Conservation (phyloP, 495 filamentous ascomycete genomes). For the Podospora didyma region DNA sequence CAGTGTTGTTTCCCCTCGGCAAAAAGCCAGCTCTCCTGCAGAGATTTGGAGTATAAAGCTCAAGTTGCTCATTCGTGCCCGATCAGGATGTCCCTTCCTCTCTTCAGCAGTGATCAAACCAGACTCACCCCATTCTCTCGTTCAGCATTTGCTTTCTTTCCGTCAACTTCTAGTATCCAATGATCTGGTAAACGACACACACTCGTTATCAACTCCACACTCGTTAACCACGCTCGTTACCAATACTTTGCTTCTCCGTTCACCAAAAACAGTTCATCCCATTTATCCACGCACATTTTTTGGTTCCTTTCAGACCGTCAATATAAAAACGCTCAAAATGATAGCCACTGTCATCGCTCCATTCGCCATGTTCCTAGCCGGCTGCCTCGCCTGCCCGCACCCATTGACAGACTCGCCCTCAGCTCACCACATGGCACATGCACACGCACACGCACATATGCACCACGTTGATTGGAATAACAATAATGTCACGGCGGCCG, state of each 20-base stretch:
- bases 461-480: too few relatives aligned
- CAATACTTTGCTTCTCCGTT: not conserved
- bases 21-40: too few relatives aligned
- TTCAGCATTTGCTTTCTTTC: not conserved
- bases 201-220: not conserved
- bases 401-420: not conserved
- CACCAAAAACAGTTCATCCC: not conserved
- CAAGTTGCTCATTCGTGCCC: too few relatives aligned
- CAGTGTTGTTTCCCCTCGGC: too few relatives aligned
- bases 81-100: not conserved
- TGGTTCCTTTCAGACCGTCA: not conserved
- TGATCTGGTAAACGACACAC: too few relatives aligned
- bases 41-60: too few relatives aligned
- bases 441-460: too few relatives aligned
- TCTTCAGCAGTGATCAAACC: not conserved
- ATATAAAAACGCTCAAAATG: constrained; percentile 7
- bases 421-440: not conserved
- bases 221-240: not conserved
- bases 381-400: constrained; percentile 2
- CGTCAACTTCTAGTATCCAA: too few relatives aligned
- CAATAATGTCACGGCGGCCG: not conserved
- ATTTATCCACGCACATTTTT: too few relatives aligned
- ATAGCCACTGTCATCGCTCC: not conserved
- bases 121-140: constrained; percentile 4
- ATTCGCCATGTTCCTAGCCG: constrained; percentile 2